Percentiles rank a stretch among this genome's conserved stretches.
These are phyloP conservation scores for Paramecium primaurelia DNA, from an alignment of 73 alveolate genomes.

Conservation along the genomic window DNA sequence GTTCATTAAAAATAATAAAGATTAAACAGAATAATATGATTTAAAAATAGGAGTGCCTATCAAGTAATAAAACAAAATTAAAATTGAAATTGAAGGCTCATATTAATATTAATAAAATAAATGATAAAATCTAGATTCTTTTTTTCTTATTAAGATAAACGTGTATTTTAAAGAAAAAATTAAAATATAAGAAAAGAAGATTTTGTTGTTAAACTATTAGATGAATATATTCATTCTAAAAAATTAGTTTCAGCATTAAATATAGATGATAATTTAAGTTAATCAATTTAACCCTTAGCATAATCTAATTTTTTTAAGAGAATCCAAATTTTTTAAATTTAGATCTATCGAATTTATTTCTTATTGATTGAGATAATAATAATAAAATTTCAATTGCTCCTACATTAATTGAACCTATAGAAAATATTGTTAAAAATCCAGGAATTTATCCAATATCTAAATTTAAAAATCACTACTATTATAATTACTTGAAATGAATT, in stretches of 20 bases:
- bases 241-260: constrained; percentile 41
- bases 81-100: neutral
- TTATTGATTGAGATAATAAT: constrained; percentile 32
- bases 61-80: neutral
- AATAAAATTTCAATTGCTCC: constrained; percentile 37
- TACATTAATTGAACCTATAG: constrained; percentile 34
- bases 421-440: constrained; percentile 40
- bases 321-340: neutral
- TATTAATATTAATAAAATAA: neutral
- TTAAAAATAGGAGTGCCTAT: neutral
- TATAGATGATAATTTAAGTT: neutral
- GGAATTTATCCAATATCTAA: constrained; percentile 59
- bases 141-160: neutral
- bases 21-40: neutral
- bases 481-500: constrained; percentile 14
- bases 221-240: constrained; percentile 51
- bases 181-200: neutral
- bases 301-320: neutral
- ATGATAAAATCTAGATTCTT: neutral
- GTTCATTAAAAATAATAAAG: neutral
- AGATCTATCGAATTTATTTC: constrained; percentile 4
- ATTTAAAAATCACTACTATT: constrained; percentile 45
- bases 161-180: neutral
- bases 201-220: neutral
- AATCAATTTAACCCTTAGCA: neutral